A percentile compares a stretch with the other conserved stretches of the same genome.
phyloP scores from a whole-genome alignment of 768 basidiomycete genomes.

The Suillus fuscotomentosus region DNA sequence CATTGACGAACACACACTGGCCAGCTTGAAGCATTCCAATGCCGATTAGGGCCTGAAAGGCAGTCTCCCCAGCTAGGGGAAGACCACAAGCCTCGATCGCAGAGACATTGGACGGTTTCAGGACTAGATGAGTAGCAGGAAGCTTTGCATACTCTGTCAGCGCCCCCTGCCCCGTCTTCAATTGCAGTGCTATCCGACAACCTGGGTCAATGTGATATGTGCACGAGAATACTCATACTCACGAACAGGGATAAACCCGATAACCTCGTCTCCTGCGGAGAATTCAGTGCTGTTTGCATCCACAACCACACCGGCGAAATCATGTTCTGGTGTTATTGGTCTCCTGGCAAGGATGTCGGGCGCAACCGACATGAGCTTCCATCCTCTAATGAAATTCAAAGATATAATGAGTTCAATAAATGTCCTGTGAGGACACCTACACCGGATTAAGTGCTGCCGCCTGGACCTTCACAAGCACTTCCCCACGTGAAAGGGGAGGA shows the following conservation, averaged over 20 bases:
- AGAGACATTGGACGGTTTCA: conserved; percentile 46
- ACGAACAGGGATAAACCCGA: conserved; percentile 50
- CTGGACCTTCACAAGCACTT: conserved; percentile 51
- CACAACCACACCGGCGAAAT: conserved; percentile 63
- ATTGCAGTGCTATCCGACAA: conserved; percentile 24
- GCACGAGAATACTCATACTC: conserved; percentile 10
- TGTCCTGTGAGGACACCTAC: conserved; percentile 34
- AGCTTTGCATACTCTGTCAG: conserved; percentile 57
- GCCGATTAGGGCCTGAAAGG: conserved; percentile 52
- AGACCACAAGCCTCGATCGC: conserved; percentile 62
- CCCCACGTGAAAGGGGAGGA: conserved; percentile 34
- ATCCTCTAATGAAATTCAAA: conserved; percentile 41
- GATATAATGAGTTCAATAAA: not conserved
- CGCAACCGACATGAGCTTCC: conserved; percentile 50
- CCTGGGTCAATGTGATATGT: not conserved
- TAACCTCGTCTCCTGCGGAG: conserved; percentile 59
- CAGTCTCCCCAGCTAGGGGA: conserved; percentile 55
- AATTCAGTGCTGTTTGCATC: conserved; percentile 53
- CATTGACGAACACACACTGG: conserved; percentile 66
- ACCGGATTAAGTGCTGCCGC: conserved; percentile 69
- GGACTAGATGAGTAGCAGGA: conserved; percentile 26
- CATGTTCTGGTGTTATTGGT: conserved; percentile 57
- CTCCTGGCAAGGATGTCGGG: conserved; percentile 47
- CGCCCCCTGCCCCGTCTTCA: conserved; percentile 47
- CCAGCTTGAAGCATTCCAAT: conserved; percentile 51